Evolutionary conservation across 2,329 filamentous ascomycete genomes (phyloP), one percentile per base, ranked within the genome.

Genomic region (Corynespora cassiicola): DNA sequence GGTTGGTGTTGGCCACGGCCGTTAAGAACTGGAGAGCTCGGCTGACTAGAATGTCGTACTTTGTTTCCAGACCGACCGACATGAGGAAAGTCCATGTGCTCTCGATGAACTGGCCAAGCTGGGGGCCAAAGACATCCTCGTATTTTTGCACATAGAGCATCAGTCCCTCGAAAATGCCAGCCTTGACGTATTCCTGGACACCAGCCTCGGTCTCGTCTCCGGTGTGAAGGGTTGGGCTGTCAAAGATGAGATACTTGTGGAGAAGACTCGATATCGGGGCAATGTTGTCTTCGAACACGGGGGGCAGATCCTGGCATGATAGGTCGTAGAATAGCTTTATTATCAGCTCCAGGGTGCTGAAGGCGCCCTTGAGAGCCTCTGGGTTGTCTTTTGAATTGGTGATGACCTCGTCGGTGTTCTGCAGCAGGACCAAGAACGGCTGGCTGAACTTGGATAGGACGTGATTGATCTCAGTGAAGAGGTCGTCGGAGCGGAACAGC

Each of bases 381-480:
- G 88, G 87, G 66, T 96, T 87, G 68, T 81, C 76, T 61, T 85
- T 81, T 65, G 90, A 90, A 55, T 85, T 80, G 42, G 86, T 80
- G 55, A 99, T 81, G 54, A 79, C 76, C 44, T 76, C 74, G 68
- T 91, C 86, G 36, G 84, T 87, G 47, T 81, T 82, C 76, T 82
- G 80, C 54, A 96, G 82, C 45, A 97, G 79, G 38, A 82, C 78
- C 39, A 97, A 77, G 66, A 95, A 97, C 0, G 94, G 87, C 24
- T 81, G 75, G 42, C 89, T 88, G 68, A 99, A 97, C 41, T 85
- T 90, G 45, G 76, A 75, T 35, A 99, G 80, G 39, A 99, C 95
- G 74, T 99, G 94, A 70, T 96, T 94, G 75, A 99, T 95, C 72
- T 99, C 94, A 22, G 84, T 87, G 69, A 90, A 99, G 8, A 99